Base-by-base conservation (phyloP, 2,329 filamentous ascomycete genomes). In the Verticillium nubilum region DNA sequence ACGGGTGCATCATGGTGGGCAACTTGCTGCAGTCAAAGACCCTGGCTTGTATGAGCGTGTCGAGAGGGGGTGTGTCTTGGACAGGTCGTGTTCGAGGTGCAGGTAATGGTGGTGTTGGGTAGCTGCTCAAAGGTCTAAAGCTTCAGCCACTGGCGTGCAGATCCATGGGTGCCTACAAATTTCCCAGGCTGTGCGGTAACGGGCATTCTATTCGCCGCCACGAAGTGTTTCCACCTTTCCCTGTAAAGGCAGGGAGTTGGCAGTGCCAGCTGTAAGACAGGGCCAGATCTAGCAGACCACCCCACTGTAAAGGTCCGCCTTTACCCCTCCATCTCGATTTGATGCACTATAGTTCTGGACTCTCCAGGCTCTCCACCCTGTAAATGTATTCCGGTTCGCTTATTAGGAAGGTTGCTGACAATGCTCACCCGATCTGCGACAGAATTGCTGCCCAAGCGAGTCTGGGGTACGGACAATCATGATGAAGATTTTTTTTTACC, bases 1-100 rank as follows among this genome's bases (percentile, higher is more conserved):
- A 87, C 60, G 94, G 94, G 79, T 97, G 94, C 79, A 96, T 86
- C 78, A 83, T 86, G 64, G 68, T 79, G 75, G 63, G 61, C 61
- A 31, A 7, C 35, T 29, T 19, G 47, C n/a, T 59, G 57, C 57
- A 27, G 28, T 50, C 56, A 28, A 33, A 29, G 55, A 6, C 12
- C 6, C 19, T 23, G 42, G 25, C 26, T 57, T 23, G 29, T 13
- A 9, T 27, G 3, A 4, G 25, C 1, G 17, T 5, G 12, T 25
- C n/a, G 17, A 53, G 37, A 35, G 19, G 13, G 9, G 37, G 12
- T 31, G 27, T 19, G 31, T 19, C 23, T 12, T 19, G 28, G 37
- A 2, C 6, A 17, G 15, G 15, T 37, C 33, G 33, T 19, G 12
- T 47, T 47, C 2, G 2, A n/a, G 2, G 19, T 23, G 19, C n/a